Percentiles rank a stretch among this genome's conserved stretches.
Conservation (phyloP, 2,329 filamentous ascomycete species). For the Diplodia corticola region DNA sequence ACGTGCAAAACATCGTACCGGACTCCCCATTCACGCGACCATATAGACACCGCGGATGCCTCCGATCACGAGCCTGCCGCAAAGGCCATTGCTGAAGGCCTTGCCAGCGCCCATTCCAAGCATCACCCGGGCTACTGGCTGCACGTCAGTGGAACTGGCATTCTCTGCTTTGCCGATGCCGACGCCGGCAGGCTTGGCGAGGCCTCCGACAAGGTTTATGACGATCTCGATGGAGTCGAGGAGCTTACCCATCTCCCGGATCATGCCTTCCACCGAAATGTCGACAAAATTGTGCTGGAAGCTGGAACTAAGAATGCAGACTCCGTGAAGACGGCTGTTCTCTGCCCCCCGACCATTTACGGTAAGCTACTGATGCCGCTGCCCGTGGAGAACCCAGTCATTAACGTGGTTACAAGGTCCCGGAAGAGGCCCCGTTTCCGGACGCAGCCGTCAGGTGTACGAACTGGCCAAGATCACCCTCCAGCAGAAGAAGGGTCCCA, state of each 20-base stretch:
- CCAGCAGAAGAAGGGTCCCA: constrained; percentile 53
- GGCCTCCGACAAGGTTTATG: constrained; percentile 52
- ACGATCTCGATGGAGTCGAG: constrained; percentile 60
- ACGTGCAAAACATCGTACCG: rapidly evolving
- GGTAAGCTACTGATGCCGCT: constrained; percentile 33
- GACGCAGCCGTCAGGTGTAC: constrained; percentile 59
- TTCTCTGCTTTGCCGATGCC: constrained; percentile 53
- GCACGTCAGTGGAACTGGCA: constrained; percentile 58
- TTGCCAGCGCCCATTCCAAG: constrained; percentile 47
- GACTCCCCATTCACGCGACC: background rate
- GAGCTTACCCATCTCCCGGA: constrained; percentile 59
- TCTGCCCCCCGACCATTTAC: constrained; percentile 68
- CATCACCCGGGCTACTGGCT: constrained; percentile 49
- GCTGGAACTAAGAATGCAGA: constrained; percentile 36
- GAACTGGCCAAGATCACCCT: constrained; percentile 53
- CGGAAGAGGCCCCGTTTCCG: constrained; percentile 57
- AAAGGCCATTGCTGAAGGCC: constrained; percentile 52
- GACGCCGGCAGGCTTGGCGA: constrained; percentile 49
- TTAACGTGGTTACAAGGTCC: constrained; percentile 53
- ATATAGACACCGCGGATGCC: constrained; percentile 32
- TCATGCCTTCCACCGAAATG: constrained; percentile 61
- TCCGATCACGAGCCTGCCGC: constrained; percentile 34
- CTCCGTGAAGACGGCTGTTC: constrained; percentile 44
- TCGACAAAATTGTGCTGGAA: constrained; percentile 66
- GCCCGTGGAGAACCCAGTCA: background rate